A percentile compares a stretch with the other conserved stretches of the same genome.
phyloP scores from a whole-genome alignment of 1,139 yeast species.

The Saccharomyces hybrid region DNA sequence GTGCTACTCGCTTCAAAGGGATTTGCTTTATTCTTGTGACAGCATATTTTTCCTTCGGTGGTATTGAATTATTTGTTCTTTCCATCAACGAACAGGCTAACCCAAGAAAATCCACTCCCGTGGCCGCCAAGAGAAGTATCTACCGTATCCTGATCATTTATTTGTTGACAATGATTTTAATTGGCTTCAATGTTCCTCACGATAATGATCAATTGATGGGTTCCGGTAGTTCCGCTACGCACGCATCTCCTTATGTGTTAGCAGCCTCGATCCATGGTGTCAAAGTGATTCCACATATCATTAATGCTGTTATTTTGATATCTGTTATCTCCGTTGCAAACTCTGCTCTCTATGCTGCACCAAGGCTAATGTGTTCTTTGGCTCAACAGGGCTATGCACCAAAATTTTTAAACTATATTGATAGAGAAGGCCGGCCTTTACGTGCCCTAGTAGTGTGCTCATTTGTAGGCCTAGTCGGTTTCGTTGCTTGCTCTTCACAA shows the following conservation, averaged over 20 bases:
- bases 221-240: constrained; percentile 36
- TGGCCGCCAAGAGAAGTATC: constrained; percentile 64
- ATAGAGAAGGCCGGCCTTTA: constrained; percentile 57
- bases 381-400: constrained; percentile 79
- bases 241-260: constrained; percentile 66
- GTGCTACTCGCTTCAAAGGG: constrained; percentile 50
- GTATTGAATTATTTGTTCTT: constrained; percentile 72
- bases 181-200: constrained; percentile 63
- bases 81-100: constrained; percentile 82
- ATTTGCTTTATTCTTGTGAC: constrained; percentile 71
- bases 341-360: constrained; percentile 70
- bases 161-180: constrained; percentile 50
- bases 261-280: constrained; percentile 68
- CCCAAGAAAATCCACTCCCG: constrained; percentile 63
- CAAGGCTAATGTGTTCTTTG: constrained; percentile 74
- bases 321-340: constrained; percentile 69
- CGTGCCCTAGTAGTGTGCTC: constrained; percentile 55
- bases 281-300: constrained; percentile 57
- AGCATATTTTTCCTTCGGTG: constrained; percentile 81
- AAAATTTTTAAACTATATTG: constrained; percentile 44
- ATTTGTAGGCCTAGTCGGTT: constrained; percentile 74
- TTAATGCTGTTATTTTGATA: constrained; percentile 65
- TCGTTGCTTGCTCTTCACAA: constrained; percentile 53
- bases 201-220: constrained; percentile 42
- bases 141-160: constrained; percentile 63